Conservation (phyloP, 2,329 filamentous ascomycete genomes). For the Didymella lethalis region DNA sequence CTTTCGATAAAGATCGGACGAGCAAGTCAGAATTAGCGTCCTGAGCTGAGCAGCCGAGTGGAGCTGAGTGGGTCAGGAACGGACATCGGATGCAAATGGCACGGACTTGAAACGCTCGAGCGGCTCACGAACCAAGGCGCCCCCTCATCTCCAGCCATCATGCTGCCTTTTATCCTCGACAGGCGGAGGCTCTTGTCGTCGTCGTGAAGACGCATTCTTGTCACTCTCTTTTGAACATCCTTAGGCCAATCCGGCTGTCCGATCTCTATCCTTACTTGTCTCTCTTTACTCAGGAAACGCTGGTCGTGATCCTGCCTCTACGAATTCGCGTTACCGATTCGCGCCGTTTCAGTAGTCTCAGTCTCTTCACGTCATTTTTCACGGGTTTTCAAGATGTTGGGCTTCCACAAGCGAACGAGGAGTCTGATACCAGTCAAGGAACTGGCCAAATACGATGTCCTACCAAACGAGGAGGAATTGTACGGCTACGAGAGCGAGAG, state of each 20-base stretch:
- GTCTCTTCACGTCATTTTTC: slow-evolving; percentile 7
- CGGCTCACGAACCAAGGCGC: slow-evolving; percentile 16
- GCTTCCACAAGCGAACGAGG: slow-evolving; percentile 53
- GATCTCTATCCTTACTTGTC: slow-evolving; percentile 28
- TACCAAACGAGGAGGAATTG: slow-evolving; percentile 39
- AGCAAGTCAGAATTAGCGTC: slow-evolving; percentile 18
- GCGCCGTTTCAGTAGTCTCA: slow-evolving; percentile 13
- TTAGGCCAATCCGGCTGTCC: slow-evolving; percentile 42
- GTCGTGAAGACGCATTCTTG: slow-evolving; percentile 35
- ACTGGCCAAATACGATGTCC: slow-evolving; percentile 53
- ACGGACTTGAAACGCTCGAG: slow-evolving; percentile 25
- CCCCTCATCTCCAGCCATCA: slow-evolving; percentile 19
- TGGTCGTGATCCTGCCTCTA: slow-evolving; percentile 19
- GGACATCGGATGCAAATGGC: slow-evolving; percentile 22
- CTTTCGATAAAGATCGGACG: slow-evolving; percentile 18
- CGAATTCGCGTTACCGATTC: slow-evolving; percentile 18
- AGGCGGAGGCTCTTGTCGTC: slow-evolving; percentile 40
- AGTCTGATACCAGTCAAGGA: slow-evolving; percentile 55
- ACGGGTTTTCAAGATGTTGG: slow-evolving; percentile 49
- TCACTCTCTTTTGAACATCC: slow-evolving; percentile 42
- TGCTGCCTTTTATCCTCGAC: slow-evolving; percentile 29
- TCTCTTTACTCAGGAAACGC: slow-evolving; percentile 18
- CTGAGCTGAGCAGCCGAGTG: slow-evolving; percentile 15
- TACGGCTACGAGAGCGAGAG: slow-evolving; percentile 34
- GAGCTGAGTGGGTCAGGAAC: slow-evolving; percentile 16